Evolutionary conservation across 2,329 filamentous ascomycete species (phyloP).

Genomic region (Talaromyces verruculosus): DNA sequence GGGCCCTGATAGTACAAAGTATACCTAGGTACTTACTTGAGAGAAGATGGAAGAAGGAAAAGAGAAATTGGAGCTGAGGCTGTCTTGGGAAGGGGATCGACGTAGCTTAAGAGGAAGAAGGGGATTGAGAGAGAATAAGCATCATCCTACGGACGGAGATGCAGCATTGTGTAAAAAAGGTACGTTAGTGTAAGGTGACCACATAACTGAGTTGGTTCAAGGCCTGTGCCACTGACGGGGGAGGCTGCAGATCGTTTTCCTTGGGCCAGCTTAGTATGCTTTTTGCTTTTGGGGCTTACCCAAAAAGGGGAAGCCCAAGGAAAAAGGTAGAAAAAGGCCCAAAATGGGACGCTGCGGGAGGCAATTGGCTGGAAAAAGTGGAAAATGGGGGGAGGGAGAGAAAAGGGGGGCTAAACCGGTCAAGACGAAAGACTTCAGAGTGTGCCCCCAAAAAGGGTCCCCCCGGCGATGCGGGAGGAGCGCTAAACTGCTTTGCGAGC

Average conservation of each 20-base stretch:
- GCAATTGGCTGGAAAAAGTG: constrained; percentile 1
- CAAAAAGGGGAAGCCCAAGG: constrained; percentile 17
- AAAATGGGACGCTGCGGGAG: background rate
- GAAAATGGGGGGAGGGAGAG: background rate
- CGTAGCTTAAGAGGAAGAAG: constrained; percentile 46
- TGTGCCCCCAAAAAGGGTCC: constrained; percentile 18
- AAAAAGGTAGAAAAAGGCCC: constrained; percentile 9
- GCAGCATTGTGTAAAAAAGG: constrained; percentile 27
- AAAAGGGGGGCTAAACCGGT: background rate
- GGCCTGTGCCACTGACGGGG: constrained; percentile 43
- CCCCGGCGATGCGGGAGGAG: background rate
- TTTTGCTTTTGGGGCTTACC: constrained; percentile 25
- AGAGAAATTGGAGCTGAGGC: constrained; percentile 21
- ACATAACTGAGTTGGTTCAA: background rate
- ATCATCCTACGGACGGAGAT: constrained; percentile 24
- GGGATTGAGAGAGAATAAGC: constrained; percentile 27
- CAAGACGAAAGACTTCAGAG: background rate
- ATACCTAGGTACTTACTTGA: background rate
- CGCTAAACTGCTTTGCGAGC: constrained; percentile 9
- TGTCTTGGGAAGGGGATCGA: constrained; percentile 46
- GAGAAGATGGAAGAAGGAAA: constrained; percentile 25
- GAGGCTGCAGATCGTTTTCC: constrained; percentile 41
- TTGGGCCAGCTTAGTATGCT: constrained; percentile 24
- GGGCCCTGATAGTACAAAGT: background rate
- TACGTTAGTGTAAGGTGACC: constrained; percentile 22